Percentiles rank a stretch among this genome's conserved stretches.
Evolutionary conservation across 106 monocot species (phyloP).

Genomic region (Apostasia shenzhenica): DNA sequence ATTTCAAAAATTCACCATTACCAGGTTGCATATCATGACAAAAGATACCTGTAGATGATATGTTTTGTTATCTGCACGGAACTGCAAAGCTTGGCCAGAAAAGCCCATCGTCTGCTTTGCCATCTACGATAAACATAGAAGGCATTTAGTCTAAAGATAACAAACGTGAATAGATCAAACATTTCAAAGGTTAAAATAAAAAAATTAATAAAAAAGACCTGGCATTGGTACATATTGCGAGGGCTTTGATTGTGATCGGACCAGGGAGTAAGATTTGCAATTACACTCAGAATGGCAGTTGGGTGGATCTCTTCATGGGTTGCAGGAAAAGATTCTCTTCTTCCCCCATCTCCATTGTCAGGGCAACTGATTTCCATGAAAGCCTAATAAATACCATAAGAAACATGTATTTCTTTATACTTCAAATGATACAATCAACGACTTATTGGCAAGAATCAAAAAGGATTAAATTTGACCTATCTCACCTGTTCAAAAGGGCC

Average conservation of each 20-base stretch:
- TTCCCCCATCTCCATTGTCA: conserved; percentile 95
- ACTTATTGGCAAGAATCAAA: neutral
- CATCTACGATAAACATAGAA: conserved; percentile 43
- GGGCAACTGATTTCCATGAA: conserved; percentile 96
- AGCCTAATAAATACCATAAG: conserved; percentile 32
- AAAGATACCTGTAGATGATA: conserved; percentile 91
- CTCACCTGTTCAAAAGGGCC: conserved; percentile 95
- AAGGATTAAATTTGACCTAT: neutral
- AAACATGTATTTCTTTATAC: conserved; percentile 1
- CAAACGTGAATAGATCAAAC: neutral
- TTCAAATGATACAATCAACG: neutral
- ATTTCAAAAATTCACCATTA: no score
- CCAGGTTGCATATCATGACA: neutral
- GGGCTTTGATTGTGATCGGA: conserved; percentile 99
- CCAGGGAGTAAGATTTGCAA: conserved; percentile 98
- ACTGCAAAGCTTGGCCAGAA: conserved; percentile 66
- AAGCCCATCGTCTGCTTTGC: conserved; percentile 96
- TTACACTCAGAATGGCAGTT: conserved; percentile 83
- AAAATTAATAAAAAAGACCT: conserved; percentile 31
- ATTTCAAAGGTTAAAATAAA: neutral
- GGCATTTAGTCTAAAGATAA: neutral
- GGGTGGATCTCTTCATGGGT: conserved; percentile 99
- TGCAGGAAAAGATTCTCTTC: conserved; percentile 71
- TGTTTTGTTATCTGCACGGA: conserved; percentile 72
- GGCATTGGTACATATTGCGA: conserved; percentile 98